Percentiles rank a stretch among this genome's conserved stretches.
These are phyloP conservation scores for Trichoderma atroviride DNA, from an alignment of 2,329 filamentous ascomycete genomes.

Conservation along the genomic window DNA sequence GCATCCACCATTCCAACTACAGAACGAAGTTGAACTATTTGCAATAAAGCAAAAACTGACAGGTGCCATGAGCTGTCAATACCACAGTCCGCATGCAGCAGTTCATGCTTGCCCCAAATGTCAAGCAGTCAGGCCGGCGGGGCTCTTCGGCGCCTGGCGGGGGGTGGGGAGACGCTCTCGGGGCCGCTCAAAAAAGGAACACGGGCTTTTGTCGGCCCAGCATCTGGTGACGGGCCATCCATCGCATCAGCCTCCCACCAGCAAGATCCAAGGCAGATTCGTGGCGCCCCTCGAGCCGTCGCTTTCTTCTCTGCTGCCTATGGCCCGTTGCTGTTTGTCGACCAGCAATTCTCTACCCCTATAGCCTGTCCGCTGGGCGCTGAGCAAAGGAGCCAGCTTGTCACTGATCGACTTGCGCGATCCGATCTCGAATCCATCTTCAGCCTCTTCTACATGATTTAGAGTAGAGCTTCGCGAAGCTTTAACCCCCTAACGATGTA, in stretches of 20 bases:
- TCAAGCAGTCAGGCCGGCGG: background rate
- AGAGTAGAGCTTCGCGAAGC: background rate
- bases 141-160: constrained; percentile 16
- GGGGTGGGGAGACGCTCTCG: constrained; percentile 15
- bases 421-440: background rate
- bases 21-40: background rate
- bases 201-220: constrained; percentile 5
- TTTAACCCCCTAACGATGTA: constrained; percentile 65
- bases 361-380: background rate
- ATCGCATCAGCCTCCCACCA: constrained; percentile 4
- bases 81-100: background rate
- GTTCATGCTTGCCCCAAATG: background rate
- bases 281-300: background rate
- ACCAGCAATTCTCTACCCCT: background rate
- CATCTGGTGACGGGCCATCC: background rate
- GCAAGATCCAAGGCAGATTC: background rate
- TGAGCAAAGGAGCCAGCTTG: background rate
- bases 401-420: background rate
- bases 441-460: constrained; percentile 1
- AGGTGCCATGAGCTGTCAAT: background rate
- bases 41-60: background rate
- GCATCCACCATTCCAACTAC: background rate
- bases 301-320: background rate
- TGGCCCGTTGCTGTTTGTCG: background rate
- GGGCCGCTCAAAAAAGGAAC: constrained; percentile 10